Base-by-base conservation (phyloP, 306 rosid genomes). In the Dicorynia guianensis region DNA sequence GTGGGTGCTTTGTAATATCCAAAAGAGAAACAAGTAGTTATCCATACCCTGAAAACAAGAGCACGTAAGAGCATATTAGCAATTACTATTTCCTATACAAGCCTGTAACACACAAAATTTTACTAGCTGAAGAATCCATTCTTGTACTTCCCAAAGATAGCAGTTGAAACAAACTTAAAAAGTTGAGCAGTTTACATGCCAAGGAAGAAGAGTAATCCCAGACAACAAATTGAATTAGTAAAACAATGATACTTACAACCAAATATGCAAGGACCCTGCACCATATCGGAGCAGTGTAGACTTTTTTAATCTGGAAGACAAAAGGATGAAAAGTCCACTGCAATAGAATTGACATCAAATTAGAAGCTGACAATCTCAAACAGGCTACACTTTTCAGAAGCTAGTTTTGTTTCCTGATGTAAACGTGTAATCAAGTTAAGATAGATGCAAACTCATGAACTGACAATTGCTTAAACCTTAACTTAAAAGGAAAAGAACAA, bases 311-410 rank as follows among this genome's bases (percentile, higher is more conserved):
- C 78, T 83, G 79, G 63, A 81, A 67, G 71, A 87, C 67, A 77
- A 84, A 87, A 47, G 90, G 90, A 43, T 84, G 84, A 50, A 87
- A 80, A 18, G 88, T 84, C 90, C 88, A 87, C 88, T 87, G 88
- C 86, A 84, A 78, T 52, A 74, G 38, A 72, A 68, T 55, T 14
- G 38, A 19, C 60, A 50, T 39, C 30, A 38, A 48, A 53, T 72
- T 30, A 61, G 33, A 54, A 54, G 46, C 11, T n/a, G n/a, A 55
- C 10, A 50, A 34, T 25, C 30, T 25, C 30, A 25, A 25, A 25
- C 30, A 25, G 30, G 30, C 1, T 25, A 25, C 30, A 25, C 30
- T 25, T 25, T 25, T 25, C 30, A 25, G 30, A 25, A 25, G 30
- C 30, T 25, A 25, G 1, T 25, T 25, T 25, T 2, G 30, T 25